Conservation (phyloP, 345 rosid genomes). For the Trapa bicornis region DNA sequence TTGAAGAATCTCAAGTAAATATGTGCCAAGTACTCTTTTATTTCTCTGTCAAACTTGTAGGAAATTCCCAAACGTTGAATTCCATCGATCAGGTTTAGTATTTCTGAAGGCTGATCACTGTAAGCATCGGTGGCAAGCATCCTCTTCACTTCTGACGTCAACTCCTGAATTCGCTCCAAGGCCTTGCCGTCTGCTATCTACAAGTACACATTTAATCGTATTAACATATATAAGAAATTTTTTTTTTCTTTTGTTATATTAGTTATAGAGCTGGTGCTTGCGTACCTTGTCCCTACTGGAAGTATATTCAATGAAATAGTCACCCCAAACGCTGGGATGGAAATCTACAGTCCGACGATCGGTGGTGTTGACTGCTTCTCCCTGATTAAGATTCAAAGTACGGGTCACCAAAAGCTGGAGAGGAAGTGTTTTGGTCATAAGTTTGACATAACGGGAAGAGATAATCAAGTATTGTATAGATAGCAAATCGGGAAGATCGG, state of each 20-base stretch:
- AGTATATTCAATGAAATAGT: constrained; percentile 1
- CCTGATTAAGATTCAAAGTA: neutral
- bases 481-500: neutral
- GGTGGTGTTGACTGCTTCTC: neutral
- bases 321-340: constrained; percentile 4
- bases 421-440: neutral
- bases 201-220: neutral
- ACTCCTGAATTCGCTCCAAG: neutral
- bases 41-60: constrained; percentile 5
- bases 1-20: neutral
- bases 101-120: neutral
- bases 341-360: neutral
- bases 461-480: too few relatives aligned
- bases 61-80: constrained; percentile 9
- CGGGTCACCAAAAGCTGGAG: neutral
- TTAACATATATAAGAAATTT: neutral
- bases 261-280: neutral
- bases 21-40: neutral
- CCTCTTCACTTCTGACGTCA: constrained; percentile 5
- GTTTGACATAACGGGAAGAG: neutral
- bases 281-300: neutral
- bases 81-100: neutral
- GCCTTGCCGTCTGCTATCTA: neutral
- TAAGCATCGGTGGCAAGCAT: neutral
- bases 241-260: neutral